These are phyloP conservation scores for Paecilomyces fulvus DNA, from an alignment of 2,329 filamentous ascomycete species.

Conservation along the genomic window DNA sequence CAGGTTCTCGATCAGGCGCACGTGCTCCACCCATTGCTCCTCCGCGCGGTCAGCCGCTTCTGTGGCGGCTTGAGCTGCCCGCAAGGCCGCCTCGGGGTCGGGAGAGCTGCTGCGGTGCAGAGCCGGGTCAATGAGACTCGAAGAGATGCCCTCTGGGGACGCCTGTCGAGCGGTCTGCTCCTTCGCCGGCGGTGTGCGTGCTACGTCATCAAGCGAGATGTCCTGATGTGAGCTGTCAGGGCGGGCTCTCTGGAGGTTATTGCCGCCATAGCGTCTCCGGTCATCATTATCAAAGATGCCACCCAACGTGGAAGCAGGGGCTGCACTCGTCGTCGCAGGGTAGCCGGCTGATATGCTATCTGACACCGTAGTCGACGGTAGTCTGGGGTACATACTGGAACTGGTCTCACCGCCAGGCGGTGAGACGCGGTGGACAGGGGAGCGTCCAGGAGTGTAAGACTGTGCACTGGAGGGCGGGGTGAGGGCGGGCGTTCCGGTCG, in stretches of 20 bases:
- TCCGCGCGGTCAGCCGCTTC: conserved; percentile 35
- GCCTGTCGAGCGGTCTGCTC: conserved; percentile 6
- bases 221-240: conserved; percentile 29
- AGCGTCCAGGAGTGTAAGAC: conserved; percentile 55
- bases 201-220: conserved; percentile 28
- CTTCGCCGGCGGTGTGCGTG: conserved; percentile 27
- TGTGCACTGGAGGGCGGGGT: conserved; percentile 56
- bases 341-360: conserved; percentile 47
- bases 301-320: conserved; percentile 52
- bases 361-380: conserved; percentile 52
- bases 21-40: conserved; percentile 56
- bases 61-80: conserved; percentile 29
- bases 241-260: conserved; percentile 49
- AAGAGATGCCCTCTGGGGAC: conserved; percentile 21
- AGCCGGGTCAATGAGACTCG: conserved; percentile 36
- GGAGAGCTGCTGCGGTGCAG: conserved; percentile 23
- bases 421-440: conserved; percentile 47
- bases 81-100: conserved; percentile 24
- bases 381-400: conserved; percentile 53
- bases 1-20: conserved; percentile 54
- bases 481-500: conserved; percentile 51
- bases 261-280: conserved; percentile 53
- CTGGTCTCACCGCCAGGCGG: conserved; percentile 39
- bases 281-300: conserved; percentile 53
- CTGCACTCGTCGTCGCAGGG: conserved; percentile 44